A percentile compares a stretch with the other conserved stretches of the same genome.
These are phyloP conservation scores for Solanum chaucha DNA, from an alignment of 257 asterid genomes.

Conservation along the genomic window DNA sequence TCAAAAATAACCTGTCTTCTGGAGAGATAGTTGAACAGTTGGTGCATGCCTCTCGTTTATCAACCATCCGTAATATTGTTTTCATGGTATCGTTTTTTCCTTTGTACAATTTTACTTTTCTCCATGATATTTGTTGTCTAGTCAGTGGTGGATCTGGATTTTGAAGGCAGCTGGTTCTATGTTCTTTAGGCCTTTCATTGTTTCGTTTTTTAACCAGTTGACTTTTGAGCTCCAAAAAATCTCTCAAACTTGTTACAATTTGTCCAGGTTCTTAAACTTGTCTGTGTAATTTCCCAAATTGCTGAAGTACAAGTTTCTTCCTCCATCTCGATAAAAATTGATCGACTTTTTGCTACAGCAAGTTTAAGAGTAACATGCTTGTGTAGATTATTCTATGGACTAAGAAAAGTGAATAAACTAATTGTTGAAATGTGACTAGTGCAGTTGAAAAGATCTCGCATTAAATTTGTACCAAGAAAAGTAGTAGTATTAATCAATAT, in stretches of 20 bases:
- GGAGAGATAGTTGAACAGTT: conserved; percentile 92
- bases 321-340: not conserved
- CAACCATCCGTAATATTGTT: conserved; percentile 80
- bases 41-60: conserved; percentile 81
- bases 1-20: conserved; percentile 72
- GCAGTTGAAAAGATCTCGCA: not conserved
- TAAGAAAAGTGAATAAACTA: not conserved
- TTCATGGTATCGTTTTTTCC: conserved; percentile 58
- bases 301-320: not conserved
- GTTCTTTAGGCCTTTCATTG: not conserved
- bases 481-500: not conserved
- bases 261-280: not conserved
- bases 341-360: not conserved
- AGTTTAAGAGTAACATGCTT: not conserved
- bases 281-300: not conserved
- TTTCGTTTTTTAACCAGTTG: not conserved
- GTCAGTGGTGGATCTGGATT: not conserved
- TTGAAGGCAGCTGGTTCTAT: not conserved
- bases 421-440: not conserved
- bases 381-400: not conserved
- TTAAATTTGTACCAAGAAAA: not conserved
- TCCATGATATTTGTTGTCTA: not conserved
- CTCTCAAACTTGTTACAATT: not conserved
- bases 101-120: not conserved
- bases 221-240: not conserved